A percentile compares a stretch with the other conserved stretches of the same genome.
These are phyloP conservation scores for Metschnikowia rubicola DNA, from an alignment of 805 yeast genomes.

Conservation along the genomic window DNA sequence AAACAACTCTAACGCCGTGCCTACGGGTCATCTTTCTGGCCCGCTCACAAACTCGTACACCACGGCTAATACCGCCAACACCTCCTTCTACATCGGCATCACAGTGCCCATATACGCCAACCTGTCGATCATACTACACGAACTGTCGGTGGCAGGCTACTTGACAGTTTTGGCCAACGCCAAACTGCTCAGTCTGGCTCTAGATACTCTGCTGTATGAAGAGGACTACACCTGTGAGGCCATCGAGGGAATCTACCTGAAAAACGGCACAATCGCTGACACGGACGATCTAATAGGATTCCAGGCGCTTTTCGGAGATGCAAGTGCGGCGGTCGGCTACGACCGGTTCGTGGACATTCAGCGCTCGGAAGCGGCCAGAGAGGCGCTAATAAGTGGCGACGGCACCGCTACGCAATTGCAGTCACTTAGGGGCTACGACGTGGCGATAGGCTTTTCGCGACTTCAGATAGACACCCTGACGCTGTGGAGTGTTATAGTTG, in stretches of 20 bases:
- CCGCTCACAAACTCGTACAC: conserved; percentile 49
- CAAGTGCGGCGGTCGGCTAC: conserved; percentile 24
- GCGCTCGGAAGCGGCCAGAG: conserved; percentile 24
- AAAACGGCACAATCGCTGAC: conserved; percentile 27
- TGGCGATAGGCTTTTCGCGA: conserved; percentile 36
- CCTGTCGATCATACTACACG: conserved; percentile 57
- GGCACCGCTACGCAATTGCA: conserved; percentile 31
- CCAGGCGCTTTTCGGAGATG: conserved; percentile 26
- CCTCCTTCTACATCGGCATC: conserved; percentile 61
- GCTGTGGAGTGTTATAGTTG: conserved; percentile 71
- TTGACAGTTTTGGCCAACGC: conserved; percentile 52
- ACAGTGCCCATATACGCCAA: conserved; percentile 75
- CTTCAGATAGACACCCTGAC: conserved; percentile 32
- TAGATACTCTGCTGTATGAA: conserved; percentile 11
- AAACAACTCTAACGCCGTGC: conserved; percentile 13
- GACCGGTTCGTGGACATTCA: conserved; percentile 26
- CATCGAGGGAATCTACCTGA: conserved; percentile 30
- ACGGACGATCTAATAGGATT: conserved; percentile 45
- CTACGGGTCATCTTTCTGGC: conserved; percentile 49
- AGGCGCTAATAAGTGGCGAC: conserved; percentile 24
- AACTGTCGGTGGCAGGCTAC: conserved; percentile 65
- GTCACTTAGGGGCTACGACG: conserved; percentile 19
- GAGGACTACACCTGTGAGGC: conserved; percentile 32
- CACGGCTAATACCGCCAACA: conserved; percentile 10
- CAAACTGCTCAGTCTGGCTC: conserved; percentile 27